A percentile compares a stretch with the other conserved stretches of the same genome.
Conservation (phyloP, 345 rosid species). For the Aquilaria malaccensis region DNA sequence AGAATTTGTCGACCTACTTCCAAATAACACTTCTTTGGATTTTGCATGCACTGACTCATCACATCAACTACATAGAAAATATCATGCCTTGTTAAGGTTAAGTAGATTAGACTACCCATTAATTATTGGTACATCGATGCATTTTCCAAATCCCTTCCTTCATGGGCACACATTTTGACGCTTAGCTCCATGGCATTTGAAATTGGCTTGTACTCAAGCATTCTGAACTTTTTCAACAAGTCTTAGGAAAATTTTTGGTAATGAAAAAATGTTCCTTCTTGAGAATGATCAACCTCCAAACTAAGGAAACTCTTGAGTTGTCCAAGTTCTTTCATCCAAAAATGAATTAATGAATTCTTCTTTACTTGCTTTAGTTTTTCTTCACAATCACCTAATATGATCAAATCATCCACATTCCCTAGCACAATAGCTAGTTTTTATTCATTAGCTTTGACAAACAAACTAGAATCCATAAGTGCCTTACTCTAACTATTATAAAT, state of each 20-base stretch:
- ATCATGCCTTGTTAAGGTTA: constrained; percentile 4
- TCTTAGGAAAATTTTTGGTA: constrained; percentile 11
- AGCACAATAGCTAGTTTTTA: constrained; percentile 2
- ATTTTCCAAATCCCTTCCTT: not conserved
- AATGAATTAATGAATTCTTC: not conserved
- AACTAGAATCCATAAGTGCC: not conserved
- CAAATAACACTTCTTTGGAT: not conserved
- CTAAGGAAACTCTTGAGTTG: constrained; percentile 12
- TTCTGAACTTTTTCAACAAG: not conserved
- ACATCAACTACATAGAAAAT: not conserved
- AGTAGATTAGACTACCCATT: constrained; percentile 12
- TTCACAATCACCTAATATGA: not conserved
- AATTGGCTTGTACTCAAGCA: too few relatives aligned
- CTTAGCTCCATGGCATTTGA: too few relatives aligned
- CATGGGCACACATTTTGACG: too few relatives aligned
- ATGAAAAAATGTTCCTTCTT: not conserved
- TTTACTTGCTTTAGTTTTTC: not conserved
- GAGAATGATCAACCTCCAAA: not conserved
- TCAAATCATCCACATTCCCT: constrained; percentile 6
- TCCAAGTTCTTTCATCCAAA: constrained; percentile 10
- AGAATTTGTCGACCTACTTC: constrained; percentile 1
- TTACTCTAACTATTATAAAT: not conserved
- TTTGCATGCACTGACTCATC: constrained; percentile 4
- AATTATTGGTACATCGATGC: constrained; percentile 5
- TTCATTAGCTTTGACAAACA: constrained; percentile 5